Percentiles rank a stretch among this genome's conserved stretches.
Conservation (phyloP, 2,329 filamentous ascomycete genomes). For the Pezicula carpinea region DNA sequence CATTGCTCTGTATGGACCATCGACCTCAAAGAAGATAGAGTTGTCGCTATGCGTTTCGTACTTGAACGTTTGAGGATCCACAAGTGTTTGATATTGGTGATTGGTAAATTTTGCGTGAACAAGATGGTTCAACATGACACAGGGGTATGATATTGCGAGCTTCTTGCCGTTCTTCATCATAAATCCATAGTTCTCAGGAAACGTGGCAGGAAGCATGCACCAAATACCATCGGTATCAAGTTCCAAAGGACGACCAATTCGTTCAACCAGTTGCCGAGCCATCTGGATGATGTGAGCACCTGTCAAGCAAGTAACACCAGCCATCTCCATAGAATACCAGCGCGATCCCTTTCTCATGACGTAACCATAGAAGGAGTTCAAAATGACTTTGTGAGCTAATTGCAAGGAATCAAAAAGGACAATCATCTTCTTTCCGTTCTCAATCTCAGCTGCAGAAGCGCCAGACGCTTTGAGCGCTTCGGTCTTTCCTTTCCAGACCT, state of each 20-base stretch:
- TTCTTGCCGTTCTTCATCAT: conserved; percentile 96
- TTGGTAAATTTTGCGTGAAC: conserved; percentile 96
- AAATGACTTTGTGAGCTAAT: conserved; percentile 95
- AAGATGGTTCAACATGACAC: conserved; percentile 97
- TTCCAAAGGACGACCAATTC: conserved; percentile 87
- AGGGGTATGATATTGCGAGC: conserved; percentile 92
- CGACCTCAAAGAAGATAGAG: conserved; percentile 98
- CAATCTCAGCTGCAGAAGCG: conserved; percentile 70
- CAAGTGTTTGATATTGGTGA: conserved; percentile 89
- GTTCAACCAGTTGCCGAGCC: conserved; percentile 87
- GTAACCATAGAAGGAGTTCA: conserved; percentile 99
- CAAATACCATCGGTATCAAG: conserved; percentile 98
- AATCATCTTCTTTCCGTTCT: conserved; percentile 98
- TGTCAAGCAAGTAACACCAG: conserved; percentile 94
- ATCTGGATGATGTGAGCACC: conserved; percentile 96
- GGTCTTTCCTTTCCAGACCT: conserved; percentile 97
- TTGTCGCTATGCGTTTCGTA: conserved; percentile 99
- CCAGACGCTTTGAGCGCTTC: conserved; percentile 80
- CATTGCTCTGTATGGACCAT: conserved; percentile 97
- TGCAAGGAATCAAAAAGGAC: conserved; percentile 93
- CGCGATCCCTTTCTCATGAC: conserved; percentile 98
- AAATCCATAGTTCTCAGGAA: conserved; percentile 94
- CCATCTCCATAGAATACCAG: conserved; percentile 99
- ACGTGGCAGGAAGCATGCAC: conserved; percentile 96
- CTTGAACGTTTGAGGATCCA: conserved; percentile 72